Evolutionary conservation across 257 asterid genomes (phyloP).

Genomic region (Jacaranda copaia): DNA sequence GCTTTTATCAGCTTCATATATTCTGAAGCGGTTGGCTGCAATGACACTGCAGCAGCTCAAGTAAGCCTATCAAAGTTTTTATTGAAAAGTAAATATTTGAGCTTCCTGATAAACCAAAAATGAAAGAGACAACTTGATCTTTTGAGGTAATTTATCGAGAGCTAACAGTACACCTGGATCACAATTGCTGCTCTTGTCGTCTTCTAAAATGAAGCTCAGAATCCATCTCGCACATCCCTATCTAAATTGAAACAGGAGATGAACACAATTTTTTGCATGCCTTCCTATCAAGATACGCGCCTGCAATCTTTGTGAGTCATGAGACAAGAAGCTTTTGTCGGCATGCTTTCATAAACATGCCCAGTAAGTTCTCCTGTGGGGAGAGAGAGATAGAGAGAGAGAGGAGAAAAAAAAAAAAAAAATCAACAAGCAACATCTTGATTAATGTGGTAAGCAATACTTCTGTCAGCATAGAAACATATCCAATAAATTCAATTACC

Average conservation of each 20-base stretch:
- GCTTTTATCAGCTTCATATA: slow-evolving; percentile 76
- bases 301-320: slow-evolving; percentile 79
- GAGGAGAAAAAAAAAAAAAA: no score
- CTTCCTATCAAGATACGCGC: slow-evolving; percentile 85
- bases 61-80: slow-evolving; percentile 32
- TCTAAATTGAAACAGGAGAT: slow-evolving; percentile 80
- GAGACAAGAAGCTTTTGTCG: slow-evolving; percentile 77
- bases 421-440: slow-evolving; percentile 28
- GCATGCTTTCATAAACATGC: slow-evolving; percentile 73
- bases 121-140: slow-evolving; percentile 12
- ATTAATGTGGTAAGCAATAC: not conserved
- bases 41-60: slow-evolving; percentile 71
- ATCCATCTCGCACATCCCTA: slow-evolving; percentile 97
- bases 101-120: slow-evolving; percentile 20
- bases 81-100: not conserved
- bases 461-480: slow-evolving; percentile 17
- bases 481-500: slow-evolving; percentile 55
- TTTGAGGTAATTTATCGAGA: slow-evolving; percentile 21
- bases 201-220: slow-evolving; percentile 90
- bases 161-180: slow-evolving; percentile 68
- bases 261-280: slow-evolving; percentile 70
- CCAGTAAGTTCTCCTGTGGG: slow-evolving; percentile 84
- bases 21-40: slow-evolving; percentile 70
- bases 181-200: slow-evolving; percentile 84
- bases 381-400: no score